phyloP scores from a whole-genome alignment of 2,329 filamentous ascomycete species.

The Huntiella savannae region DNA sequence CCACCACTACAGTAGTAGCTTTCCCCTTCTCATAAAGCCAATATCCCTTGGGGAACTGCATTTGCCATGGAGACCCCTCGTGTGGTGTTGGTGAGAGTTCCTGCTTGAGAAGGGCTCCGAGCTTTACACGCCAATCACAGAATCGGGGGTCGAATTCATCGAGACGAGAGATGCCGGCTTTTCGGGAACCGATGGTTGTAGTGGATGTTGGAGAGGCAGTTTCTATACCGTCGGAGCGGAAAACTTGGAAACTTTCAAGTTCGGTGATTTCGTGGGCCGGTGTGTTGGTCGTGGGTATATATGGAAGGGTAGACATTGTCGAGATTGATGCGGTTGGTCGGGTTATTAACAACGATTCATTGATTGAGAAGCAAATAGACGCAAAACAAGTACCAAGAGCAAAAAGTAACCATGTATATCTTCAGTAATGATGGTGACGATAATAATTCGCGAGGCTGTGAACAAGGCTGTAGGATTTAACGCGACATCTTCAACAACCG shows the following conservation, averaged over 20 bases:
- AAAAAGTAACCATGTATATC: too few species aligned
- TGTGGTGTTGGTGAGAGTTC: conserved; percentile 24
- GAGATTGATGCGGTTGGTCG: too few species aligned
- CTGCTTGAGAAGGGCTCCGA: conserved; percentile 27
- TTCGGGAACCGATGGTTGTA: conserved; percentile 16
- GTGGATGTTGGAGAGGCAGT: conserved; percentile 18
- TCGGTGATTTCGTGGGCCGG: conserved; percentile 12
- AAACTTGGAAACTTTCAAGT: conserved; percentile 24
- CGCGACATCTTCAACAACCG: too few species aligned
- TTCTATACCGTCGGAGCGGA: conserved; percentile 28
- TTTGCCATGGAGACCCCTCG: conserved; percentile 22
- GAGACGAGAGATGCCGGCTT: conserved; percentile 23
- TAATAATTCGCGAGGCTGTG: too few species aligned
- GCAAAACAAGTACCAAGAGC: too few species aligned
- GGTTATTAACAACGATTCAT: too few species aligned
- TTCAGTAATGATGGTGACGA: too few species aligned
- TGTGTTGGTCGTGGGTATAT: too few species aligned
- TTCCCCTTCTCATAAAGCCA: conserved; percentile 30
- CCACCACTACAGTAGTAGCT: conserved; percentile 30
- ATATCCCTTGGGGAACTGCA: conserved; percentile 26
- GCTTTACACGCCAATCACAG: conserved; percentile 26
- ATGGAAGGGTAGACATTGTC: too few species aligned
- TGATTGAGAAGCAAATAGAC: too few species aligned
- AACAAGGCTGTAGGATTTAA: too few species aligned
- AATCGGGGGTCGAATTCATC: conserved; percentile 25